Evolutionary conservation across 345 rosid genomes (phyloP).

Genomic region (Citrus glauca): DNA sequence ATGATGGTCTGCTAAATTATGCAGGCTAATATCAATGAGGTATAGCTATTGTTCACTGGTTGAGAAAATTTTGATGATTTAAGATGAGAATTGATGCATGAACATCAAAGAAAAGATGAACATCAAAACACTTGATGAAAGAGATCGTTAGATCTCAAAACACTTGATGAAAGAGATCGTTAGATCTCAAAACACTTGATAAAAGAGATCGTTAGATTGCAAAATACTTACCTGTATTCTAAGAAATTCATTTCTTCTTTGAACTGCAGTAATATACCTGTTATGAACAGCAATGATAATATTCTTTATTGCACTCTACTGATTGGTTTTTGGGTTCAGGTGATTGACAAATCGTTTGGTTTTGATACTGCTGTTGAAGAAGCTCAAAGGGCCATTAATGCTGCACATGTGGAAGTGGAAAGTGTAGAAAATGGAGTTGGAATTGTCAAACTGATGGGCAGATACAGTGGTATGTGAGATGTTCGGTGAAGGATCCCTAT

Average conservation of each 20-base stretch:
- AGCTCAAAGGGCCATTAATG: slow-evolving; percentile 95
- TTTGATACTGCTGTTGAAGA: slow-evolving; percentile 98
- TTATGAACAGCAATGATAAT: background rate
- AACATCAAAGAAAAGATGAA: background rate
- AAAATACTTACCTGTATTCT: background rate
- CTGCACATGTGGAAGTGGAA: slow-evolving; percentile 95
- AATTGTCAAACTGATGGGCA: slow-evolving; percentile 91
- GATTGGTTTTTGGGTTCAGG: slow-evolving; percentile 32
- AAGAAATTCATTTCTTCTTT: background rate
- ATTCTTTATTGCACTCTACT: background rate
- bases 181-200: background rate
- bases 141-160: background rate
- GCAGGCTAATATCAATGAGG: background rate
- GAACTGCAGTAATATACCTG: background rate
- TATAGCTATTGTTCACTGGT: background rate
- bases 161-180: background rate
- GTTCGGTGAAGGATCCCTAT: background rate
- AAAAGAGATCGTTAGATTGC: background rate
- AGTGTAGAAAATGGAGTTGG: slow-evolving; percentile 98
- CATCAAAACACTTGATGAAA: background rate
- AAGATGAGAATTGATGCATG: background rate
- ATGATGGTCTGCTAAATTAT: background rate
- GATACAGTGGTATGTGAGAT: slow-evolving; percentile 73
- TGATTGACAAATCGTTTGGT: slow-evolving; percentile 94
- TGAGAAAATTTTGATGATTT: background rate